Conservation (phyloP, 306 rosid genomes). For the Dryas octopetala region DNA sequence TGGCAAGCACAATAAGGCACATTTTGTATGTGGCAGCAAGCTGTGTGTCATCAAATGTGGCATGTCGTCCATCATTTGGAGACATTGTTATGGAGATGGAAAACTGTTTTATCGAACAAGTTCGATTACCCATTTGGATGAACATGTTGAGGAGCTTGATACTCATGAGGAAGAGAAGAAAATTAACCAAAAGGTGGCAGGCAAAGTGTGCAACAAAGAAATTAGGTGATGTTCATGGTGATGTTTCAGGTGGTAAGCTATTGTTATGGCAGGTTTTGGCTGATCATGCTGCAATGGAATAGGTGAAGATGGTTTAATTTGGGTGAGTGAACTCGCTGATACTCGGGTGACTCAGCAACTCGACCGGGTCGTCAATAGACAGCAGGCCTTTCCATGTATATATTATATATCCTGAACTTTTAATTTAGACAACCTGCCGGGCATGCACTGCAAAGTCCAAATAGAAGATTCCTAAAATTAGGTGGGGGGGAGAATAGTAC, state of each 20-base stretch:
- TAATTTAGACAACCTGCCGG: neutral
- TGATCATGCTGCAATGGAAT: neutral
- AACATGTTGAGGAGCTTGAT: conserved; percentile 18
- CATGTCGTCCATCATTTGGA: conserved; percentile 38
- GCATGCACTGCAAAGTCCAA: conserved; percentile 23
- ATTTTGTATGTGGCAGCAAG: conserved; percentile 31
- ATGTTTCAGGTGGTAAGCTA: conserved; percentile 8
- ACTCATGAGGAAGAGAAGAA: conserved; percentile 21
- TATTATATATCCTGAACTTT: neutral
- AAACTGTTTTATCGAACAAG: conserved; percentile 18
- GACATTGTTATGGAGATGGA: conserved; percentile 43
- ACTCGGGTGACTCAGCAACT: conserved; percentile 1
- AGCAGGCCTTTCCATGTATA: too few relatives aligned
- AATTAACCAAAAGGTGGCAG: conserved; percentile 4
- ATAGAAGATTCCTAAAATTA: conserved; percentile 26
- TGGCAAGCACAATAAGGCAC: conserved; percentile 21
- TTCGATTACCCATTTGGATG: conserved; percentile 36
- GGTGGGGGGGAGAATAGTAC: conserved; percentile 18
- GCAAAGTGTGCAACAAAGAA: conserved; percentile 8
- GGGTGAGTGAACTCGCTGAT: neutral
- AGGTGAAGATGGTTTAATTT: neutral
- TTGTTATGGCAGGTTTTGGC: conserved; percentile 34
- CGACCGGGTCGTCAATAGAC: neutral
- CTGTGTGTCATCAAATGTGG: conserved; percentile 42
- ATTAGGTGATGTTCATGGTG: neutral